Evolutionary conservation across 2,329 filamentous ascomycete genomes (phyloP).

Genomic region (Karstenula rhodostoma): DNA sequence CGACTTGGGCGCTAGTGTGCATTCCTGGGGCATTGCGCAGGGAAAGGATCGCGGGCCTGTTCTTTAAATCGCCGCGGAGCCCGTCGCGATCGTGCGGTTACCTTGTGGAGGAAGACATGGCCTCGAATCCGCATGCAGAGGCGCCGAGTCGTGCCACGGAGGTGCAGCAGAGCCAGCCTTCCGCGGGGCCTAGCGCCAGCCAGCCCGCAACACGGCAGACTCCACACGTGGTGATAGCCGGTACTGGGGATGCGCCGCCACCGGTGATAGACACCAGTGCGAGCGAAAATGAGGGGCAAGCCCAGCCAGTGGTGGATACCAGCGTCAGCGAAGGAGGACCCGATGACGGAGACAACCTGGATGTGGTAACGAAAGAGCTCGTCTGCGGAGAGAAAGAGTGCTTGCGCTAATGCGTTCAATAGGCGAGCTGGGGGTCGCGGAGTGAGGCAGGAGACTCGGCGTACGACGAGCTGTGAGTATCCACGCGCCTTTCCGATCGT

Average conservation of each 20-base stretch:
- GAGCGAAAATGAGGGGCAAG: constrained; percentile 4
- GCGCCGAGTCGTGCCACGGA: background rate
- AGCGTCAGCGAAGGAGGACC: constrained; percentile 21
- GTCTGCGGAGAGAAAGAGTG: background rate
- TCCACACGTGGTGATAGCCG: background rate
- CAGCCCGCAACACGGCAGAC: background rate
- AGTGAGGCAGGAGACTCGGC: constrained; percentile 31
- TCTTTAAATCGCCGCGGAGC: background rate
- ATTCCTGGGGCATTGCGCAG: background rate
- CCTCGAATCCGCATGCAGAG: background rate
- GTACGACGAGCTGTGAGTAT: constrained; percentile 27
- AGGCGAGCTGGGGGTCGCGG: constrained; percentile 19
- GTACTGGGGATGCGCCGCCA: constrained; percentile 1
- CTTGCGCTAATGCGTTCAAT: background rate
- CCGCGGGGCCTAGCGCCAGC: constrained; percentile 1
- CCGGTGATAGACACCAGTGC: constrained; percentile 1
- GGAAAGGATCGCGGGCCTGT: background rate
- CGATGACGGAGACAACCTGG: constrained; percentile 19
- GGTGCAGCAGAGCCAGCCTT: background rate
- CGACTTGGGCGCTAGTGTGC: background rate
- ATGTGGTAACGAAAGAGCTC: constrained; percentile 16
- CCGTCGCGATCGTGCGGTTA: background rate
- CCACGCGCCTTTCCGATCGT: background rate
- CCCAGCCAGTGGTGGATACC: constrained; percentile 15
- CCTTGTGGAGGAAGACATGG: constrained; percentile 1